Percentiles rank a stretch among this genome's conserved stretches.
These are phyloP conservation scores for Geosiphon pyriformis DNA, from an alignment of 192 early-diverging fungal species.

Conservation along the genomic window DNA sequence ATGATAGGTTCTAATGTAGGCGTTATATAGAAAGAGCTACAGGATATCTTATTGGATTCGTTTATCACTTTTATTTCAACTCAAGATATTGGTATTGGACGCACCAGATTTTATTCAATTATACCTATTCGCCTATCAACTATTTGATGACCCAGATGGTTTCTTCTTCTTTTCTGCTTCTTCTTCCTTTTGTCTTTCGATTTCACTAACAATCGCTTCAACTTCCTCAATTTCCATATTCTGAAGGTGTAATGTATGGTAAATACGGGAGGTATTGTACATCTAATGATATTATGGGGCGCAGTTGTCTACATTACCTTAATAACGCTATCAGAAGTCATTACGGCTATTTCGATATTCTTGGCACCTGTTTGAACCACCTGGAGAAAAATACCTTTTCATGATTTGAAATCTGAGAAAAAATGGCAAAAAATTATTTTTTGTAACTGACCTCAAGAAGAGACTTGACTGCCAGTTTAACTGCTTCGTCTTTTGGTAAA, in stretches of 20 bases:
- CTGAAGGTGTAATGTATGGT: slow-evolving; percentile 26
- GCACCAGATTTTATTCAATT: too few species aligned
- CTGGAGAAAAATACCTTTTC: slow-evolving; percentile 26
- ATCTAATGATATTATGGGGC: not conserved
- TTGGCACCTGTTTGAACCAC: slow-evolving; percentile 99
- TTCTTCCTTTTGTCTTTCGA: slow-evolving; percentile 87
- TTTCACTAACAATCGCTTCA: slow-evolving; percentile 64
- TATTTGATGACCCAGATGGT: slow-evolving; percentile 1
- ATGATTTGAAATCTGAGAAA: not conserved
- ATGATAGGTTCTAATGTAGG: too few species aligned
- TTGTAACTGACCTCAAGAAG: slow-evolving; percentile 68
- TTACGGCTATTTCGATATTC: slow-evolving; percentile 97
- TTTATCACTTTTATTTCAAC: too few species aligned
- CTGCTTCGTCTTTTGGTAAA: slow-evolving; percentile 68
- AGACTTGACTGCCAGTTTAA: slow-evolving; percentile 89
- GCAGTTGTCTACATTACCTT: slow-evolving; percentile 42
- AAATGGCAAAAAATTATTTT: not conserved
- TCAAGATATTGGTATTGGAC: too few species aligned
- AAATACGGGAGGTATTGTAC: not conserved
- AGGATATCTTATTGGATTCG: too few species aligned
- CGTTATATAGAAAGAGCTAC: too few species aligned
- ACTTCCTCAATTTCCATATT: slow-evolving; percentile 68
- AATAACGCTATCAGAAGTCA: slow-evolving; percentile 69
- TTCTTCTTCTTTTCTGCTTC: slow-evolving; percentile 82
- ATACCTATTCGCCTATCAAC: too few species aligned